Evolutionary conservation across 768 basidiomycete genomes (phyloP).

Genomic region (Kwoniella bestiolae): DNA sequence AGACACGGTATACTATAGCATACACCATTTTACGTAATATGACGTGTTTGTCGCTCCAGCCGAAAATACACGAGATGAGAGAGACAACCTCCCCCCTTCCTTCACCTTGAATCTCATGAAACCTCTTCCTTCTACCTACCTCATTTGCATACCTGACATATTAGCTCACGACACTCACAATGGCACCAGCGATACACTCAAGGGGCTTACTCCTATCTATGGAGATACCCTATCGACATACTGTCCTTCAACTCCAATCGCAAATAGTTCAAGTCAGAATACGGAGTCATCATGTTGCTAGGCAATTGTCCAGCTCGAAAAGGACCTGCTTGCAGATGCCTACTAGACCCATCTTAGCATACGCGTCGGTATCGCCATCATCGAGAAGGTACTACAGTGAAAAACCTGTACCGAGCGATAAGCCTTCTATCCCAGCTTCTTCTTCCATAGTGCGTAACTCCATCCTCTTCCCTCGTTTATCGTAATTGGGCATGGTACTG

Average conservation of each 20-base stretch:
- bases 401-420: slow-evolving; percentile 7
- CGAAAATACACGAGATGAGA: background rate
- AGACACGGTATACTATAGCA: background rate
- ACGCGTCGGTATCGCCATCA: background rate
- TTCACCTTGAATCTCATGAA: background rate
- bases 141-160: background rate
- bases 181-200: slow-evolving; percentile 8
- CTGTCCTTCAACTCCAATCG: slow-evolving; percentile 18
- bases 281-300: slow-evolving; percentile 14
- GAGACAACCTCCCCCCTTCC: background rate
- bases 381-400: slow-evolving; percentile 4
- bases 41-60: background rate
- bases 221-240: slow-evolving; percentile 19
- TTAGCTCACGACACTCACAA: background rate
- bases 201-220: slow-evolving; percentile 12
- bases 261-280: slow-evolving; percentile 25
- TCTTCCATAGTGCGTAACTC: slow-evolving; percentile 9
- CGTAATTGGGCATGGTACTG: background rate
- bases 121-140: background rate
- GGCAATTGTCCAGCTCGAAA: slow-evolving; percentile 14
- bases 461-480: background rate
- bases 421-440: slow-evolving; percentile 13
- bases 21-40: slow-evolving; percentile 11
- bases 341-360: background rate
- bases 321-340: background rate